A percentile compares a stretch with the other conserved stretches of the same genome.
phyloP scores from a whole-genome alignment of 345 rosid species.

The Linum trigynum region DNA sequence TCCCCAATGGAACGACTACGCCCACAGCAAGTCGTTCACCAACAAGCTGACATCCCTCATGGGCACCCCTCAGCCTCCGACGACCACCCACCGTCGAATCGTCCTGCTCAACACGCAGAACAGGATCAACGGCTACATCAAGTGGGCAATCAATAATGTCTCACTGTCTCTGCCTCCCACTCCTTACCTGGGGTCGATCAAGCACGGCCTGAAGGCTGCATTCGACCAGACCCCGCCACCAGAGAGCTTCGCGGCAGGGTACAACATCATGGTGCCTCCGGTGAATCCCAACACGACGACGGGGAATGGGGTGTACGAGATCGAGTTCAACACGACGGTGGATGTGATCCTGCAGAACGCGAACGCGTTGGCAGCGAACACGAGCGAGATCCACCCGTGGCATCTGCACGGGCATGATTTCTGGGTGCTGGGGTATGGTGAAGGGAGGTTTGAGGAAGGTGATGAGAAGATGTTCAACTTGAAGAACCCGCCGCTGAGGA shows the following conservation, averaged over 20 bases:
- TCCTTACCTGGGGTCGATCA: constrained; percentile 71
- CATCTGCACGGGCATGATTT: constrained; percentile 85
- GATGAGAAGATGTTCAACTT: constrained; percentile 43
- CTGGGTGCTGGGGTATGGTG: constrained; percentile 78
- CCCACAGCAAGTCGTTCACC: constrained; percentile 39
- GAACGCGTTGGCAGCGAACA: constrained; percentile 25
- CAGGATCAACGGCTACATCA: constrained; percentile 33
- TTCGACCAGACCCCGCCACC: constrained; percentile 43
- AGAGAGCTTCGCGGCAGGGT: constrained; percentile 22
- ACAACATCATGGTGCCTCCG: constrained; percentile 47
- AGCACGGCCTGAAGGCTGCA: constrained; percentile 27
- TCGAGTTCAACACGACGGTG: constrained; percentile 36
- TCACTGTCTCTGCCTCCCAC: constrained; percentile 52
- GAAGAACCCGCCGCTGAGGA: constrained; percentile 60
- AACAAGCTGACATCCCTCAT: constrained; percentile 27
- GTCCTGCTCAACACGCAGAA: constrained; percentile 72
- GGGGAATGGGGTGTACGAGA: constrained; percentile 47
- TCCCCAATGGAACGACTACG: constrained; percentile 56
- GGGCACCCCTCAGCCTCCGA: constrained; percentile 43
- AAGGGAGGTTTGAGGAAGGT: constrained; percentile 33
- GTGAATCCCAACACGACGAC: constrained; percentile 33
- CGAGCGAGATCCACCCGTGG: constrained; percentile 80
- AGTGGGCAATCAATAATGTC: constrained; percentile 72
- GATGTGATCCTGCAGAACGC: constrained; percentile 78
- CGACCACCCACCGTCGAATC: constrained; percentile 24